These are phyloP conservation scores for Talaromyces sp. DNA, from an alignment of 2,329 filamentous ascomycete genomes.

Conservation along the genomic window DNA sequence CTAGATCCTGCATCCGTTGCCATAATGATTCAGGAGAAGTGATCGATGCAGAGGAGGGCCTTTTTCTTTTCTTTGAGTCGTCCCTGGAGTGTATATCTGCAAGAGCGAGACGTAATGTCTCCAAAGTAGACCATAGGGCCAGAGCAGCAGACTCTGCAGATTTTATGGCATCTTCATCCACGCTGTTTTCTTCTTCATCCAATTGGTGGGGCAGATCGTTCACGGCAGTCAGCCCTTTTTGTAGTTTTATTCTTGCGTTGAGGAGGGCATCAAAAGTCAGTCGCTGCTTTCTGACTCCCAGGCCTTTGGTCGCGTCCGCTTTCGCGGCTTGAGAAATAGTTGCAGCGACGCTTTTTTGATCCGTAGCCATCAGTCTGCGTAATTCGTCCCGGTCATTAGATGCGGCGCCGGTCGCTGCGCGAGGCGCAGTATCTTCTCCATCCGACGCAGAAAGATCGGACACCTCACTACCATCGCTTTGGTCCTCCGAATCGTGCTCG, in stretches of 20 bases:
- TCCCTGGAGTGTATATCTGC: slow-evolving; percentile 31
- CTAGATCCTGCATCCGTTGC: slow-evolving; percentile 63
- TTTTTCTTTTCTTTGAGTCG: slow-evolving; percentile 42
- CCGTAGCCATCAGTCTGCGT: slow-evolving; percentile 61
- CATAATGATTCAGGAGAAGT: slow-evolving; percentile 65
- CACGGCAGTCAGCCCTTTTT: slow-evolving; percentile 78
- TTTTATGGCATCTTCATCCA: slow-evolving; percentile 50
- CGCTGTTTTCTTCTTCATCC: slow-evolving; percentile 30
- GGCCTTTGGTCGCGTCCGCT: slow-evolving; percentile 77
- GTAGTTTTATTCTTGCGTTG: slow-evolving; percentile 84
- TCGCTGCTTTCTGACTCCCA: slow-evolving; percentile 79
- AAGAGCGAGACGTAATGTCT: slow-evolving; percentile 37
- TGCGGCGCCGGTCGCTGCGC: slow-evolving; percentile 18
- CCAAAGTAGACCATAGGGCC: slow-evolving; percentile 71
- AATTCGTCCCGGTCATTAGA: slow-evolving; percentile 53
- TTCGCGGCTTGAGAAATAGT: slow-evolving; percentile 63
- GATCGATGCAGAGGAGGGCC: slow-evolving; percentile 37
- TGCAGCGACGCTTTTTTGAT: slow-evolving; percentile 61
- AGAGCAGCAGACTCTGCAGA: slow-evolving; percentile 82
- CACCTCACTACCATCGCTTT: slow-evolving; percentile 25
- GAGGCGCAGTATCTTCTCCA: slow-evolving; percentile 18
- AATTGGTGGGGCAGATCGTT: slow-evolving; percentile 49
- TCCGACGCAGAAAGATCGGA: slow-evolving; percentile 25
- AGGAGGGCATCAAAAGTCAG: slow-evolving; percentile 82
- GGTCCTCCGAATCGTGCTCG: slow-evolving; percentile 19